Conservation (phyloP, 2,329 filamentous ascomycete genomes). For the Fusarium luffae region DNA sequence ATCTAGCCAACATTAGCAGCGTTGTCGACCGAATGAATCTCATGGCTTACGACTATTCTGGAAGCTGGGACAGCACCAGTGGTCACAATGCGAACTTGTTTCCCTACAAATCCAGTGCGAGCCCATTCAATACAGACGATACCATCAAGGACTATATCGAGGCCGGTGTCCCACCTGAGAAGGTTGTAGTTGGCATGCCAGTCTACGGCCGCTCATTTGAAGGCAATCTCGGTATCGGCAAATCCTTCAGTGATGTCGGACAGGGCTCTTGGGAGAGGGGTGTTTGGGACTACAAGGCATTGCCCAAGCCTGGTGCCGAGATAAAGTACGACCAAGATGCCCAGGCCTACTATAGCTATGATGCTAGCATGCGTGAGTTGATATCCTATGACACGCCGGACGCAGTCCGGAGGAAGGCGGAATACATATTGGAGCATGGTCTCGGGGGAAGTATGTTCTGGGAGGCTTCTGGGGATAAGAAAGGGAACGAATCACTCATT, state of each 20-base stretch:
- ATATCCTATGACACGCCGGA: slow-evolving; percentile 31
- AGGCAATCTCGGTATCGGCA: slow-evolving; percentile 22
- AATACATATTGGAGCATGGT: slow-evolving; percentile 17
- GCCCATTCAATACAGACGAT: slow-evolving; percentile 19
- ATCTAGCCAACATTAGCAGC: slow-evolving; percentile 11
- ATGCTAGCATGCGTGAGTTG: slow-evolving; percentile 20
- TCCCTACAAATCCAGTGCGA: slow-evolving; percentile 53
- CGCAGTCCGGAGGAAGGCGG: slow-evolving; percentile 19
- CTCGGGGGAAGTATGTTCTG: slow-evolving; percentile 39
- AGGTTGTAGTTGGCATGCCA: slow-evolving; percentile 34
- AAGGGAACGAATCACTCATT: slow-evolving; percentile 27
- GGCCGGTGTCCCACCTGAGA: slow-evolving; percentile 19
- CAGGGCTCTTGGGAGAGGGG: slow-evolving; percentile 28
- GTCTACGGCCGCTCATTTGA: slow-evolving; percentile 36
- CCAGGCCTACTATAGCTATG: slow-evolving; percentile 37
- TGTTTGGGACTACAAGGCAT: slow-evolving; percentile 35
- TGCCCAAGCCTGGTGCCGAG: slow-evolving; percentile 27
- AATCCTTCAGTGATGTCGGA: slow-evolving; percentile 26
- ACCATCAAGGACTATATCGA: slow-evolving; percentile 22
- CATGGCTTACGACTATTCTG: slow-evolving; percentile 36
- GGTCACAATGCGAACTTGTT: slow-evolving; percentile 34
- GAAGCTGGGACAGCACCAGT: slow-evolving; percentile 45
- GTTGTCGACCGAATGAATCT: slow-evolving; percentile 31
- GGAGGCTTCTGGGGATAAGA: slow-evolving; percentile 33
- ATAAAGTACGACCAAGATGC: slow-evolving; percentile 21